Conservation (phyloP, 2,329 filamentous ascomycete species). For the Stagonosporopsis cucurbitacearum region DNA sequence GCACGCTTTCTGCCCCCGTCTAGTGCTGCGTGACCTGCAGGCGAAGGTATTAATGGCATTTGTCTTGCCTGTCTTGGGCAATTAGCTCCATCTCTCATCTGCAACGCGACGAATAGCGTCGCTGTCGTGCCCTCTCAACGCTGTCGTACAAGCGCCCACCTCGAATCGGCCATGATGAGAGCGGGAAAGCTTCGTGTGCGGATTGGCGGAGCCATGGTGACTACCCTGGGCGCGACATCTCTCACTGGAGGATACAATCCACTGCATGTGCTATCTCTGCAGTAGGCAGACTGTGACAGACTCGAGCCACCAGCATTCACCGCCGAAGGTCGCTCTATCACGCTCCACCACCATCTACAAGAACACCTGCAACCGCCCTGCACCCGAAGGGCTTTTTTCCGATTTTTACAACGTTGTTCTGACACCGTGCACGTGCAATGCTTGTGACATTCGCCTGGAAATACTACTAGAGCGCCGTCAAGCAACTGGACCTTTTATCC, state of each 20-base stretch:
- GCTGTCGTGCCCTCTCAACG: constrained; percentile 35
- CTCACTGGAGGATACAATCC: constrained; percentile 38
- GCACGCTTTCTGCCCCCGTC: constrained; percentile 12
- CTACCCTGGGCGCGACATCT: constrained; percentile 28
- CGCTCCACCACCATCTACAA: constrained; percentile 50
- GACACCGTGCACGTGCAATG: constrained; percentile 43
- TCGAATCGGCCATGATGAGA: constrained; percentile 33
- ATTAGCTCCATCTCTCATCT: constrained; percentile 30
- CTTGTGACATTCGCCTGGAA: constrained; percentile 29
- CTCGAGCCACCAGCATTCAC: constrained; percentile 43
- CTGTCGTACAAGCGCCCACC: constrained; percentile 45
- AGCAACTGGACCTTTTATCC: constrained; percentile 22
- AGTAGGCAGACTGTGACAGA: constrained; percentile 38
- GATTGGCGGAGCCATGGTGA: constrained; percentile 39
- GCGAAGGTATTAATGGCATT: constrained; percentile 45
- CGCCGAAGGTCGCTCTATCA: constrained; percentile 37
- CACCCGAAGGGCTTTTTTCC: constrained; percentile 49
- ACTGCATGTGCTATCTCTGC: constrained; percentile 45
- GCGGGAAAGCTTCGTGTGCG: constrained; percentile 34
- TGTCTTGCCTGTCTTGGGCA: constrained; percentile 28
- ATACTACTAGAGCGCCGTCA: constrained; percentile 30
- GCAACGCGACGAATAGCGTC: constrained; percentile 39
- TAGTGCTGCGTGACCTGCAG: constrained; percentile 20
- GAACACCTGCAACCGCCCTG: constrained; percentile 51
- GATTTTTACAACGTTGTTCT: constrained; percentile 44